These are phyloP conservation scores for Hordeum marinum DNA, from an alignment of 176 grass and related monocot species.

Conservation along the genomic window DNA sequence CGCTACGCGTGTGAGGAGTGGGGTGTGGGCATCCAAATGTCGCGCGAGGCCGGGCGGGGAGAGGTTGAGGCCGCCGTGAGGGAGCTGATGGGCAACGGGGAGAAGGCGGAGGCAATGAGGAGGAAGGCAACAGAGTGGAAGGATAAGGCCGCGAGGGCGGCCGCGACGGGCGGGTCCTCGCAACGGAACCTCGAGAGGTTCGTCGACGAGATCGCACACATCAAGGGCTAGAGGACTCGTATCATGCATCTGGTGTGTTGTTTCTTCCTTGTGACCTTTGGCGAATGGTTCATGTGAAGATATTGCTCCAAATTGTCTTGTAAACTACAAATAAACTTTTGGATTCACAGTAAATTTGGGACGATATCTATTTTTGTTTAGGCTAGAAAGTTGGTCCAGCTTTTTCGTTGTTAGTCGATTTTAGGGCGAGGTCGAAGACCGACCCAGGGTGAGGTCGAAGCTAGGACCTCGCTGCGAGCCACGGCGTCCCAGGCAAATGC, in stretches of 20 bases:
- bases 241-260: neutral
- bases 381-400: no score
- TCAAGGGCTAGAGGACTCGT: neutral
- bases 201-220: neutral
- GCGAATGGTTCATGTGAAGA: neutral
- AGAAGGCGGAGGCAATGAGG: neutral
- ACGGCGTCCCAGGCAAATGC: no score
- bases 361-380: no score
- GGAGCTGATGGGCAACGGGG: neutral
- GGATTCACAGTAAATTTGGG: no score
- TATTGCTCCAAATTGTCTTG: no score
- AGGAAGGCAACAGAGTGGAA: neutral
- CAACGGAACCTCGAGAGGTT: neutral
- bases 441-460: no score
- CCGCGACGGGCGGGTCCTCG: neutral
- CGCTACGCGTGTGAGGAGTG: constrained; percentile 5
- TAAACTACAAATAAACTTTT: no score
- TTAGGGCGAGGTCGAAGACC: no score
- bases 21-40: neutral
- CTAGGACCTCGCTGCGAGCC: no score
- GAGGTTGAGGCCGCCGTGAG: neutral
- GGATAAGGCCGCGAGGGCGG: neutral
- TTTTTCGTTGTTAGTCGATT: no score
- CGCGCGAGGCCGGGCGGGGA: neutral
- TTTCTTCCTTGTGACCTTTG: neutral